Evolutionary conservation across 2,329 filamentous ascomycete genomes (phyloP), one percentile per base, ranked within the genome.

Genomic region (Biscogniauxia sp.): DNA sequence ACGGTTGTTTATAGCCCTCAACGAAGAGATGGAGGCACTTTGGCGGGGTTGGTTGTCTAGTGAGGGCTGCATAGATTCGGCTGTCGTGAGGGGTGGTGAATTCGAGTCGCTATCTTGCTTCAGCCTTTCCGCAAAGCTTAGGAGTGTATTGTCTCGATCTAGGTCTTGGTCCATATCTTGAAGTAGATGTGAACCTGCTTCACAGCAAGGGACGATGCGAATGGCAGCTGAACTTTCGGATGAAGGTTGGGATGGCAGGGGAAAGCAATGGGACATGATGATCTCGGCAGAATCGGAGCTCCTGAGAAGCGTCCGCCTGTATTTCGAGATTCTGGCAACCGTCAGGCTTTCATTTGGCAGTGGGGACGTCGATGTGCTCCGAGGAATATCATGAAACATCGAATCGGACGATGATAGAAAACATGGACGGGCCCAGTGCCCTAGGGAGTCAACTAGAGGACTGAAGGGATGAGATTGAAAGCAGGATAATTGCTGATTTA

Each of bases 11-110:
- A 61, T 58, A 49, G 61, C 52, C 55, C 60, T 67, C 5, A 71
- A 61, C 5, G 69, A 70, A 26, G 64, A 64, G 25, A 66, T 66
- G 9, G 71, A 70, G 49, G 37, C 60, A 55, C 60, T 65, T 20
- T 64, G 58, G 19, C 56, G 67, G 20, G 68, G 37, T 23, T 55
- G 59, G 25, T 51, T 37, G 13, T 54, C 53, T 2, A 52, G 61
- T 45, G 61, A 55, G 37, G 64, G 37, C 53, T 65, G 63, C 68
- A 68, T 70, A 54, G 7, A 7, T 53, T 32, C 20, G 20, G n/a
- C 26, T 55, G 19, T 20, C 45, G n/a, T 51, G 26, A 13, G 51
- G 3, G 19, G 17, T 19, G n/a, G 15, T n/a, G 37, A 17, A 17
- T 15, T 37, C 20, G 3, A 2, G 19, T 7, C n/a, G 25, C n/a